Evolutionary conservation across 2,329 filamentous ascomycete genomes (phyloP).

Genomic region (Fusarium ramigenum): DNA sequence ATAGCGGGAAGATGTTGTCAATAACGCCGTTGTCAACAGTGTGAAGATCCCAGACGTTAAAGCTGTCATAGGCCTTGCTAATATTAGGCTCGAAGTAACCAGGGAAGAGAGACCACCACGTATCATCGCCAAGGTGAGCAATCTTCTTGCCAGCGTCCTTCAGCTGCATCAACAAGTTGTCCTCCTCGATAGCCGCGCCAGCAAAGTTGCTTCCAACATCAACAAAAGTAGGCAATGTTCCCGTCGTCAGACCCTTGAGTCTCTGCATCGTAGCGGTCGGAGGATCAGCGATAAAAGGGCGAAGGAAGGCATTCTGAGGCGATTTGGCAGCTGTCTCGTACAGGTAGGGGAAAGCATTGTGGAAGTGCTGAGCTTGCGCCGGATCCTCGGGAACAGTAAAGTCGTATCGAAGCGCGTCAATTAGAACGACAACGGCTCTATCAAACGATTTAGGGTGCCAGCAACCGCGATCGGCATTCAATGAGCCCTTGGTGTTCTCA

Average conservation of each 20-base stretch:
- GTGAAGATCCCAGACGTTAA: constrained; percentile 98
- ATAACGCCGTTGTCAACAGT: constrained; percentile 96
- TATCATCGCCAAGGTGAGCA: constrained; percentile 97
- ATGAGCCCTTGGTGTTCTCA: constrained; percentile 52
- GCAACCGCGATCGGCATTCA: constrained; percentile 73
- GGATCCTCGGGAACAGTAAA: constrained; percentile 81
- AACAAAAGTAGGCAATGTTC: constrained; percentile 92
- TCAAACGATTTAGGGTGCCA: constrained; percentile 97
- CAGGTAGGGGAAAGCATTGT: constrained; percentile 87
- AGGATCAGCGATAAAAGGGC: constrained; percentile 96
- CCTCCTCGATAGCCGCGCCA: constrained; percentile 94
- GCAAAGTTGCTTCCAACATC: constrained; percentile 96
- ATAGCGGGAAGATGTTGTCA: constrained; percentile 86
- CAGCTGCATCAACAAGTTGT: constrained; percentile 77
- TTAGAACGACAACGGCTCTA: constrained; percentile 87
- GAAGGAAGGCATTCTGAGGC: constrained; percentile 85
- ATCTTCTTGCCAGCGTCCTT: constrained; percentile 74
- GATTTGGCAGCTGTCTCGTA: constrained; percentile 80
- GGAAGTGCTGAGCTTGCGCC: constrained; percentile 65
- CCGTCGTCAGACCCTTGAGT: constrained; percentile 92
- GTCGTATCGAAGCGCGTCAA: constrained; percentile 96
- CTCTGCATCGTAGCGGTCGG: constrained; percentile 93
- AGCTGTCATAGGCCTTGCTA: constrained; percentile 91
- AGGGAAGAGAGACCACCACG: constrained; percentile 93
- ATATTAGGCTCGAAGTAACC: constrained; percentile 90